These are phyloP conservation scores for Vitis cinerea DNA, from an alignment of 164 flowering plant species.

Conservation along the genomic window DNA sequence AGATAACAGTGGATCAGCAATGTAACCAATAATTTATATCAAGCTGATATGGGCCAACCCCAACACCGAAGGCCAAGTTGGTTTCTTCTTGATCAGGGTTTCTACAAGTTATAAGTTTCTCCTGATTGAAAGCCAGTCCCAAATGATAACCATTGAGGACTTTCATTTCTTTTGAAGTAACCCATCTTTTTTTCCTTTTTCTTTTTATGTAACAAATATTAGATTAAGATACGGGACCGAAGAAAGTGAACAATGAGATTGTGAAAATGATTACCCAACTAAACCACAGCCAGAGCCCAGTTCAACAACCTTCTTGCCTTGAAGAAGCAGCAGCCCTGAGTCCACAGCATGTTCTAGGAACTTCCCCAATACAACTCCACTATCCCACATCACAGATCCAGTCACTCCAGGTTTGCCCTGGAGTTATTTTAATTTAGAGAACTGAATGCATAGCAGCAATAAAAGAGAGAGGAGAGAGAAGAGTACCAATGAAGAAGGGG, in stretches of 20 bases:
- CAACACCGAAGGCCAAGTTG: too few species aligned
- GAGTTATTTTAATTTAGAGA: slow-evolving; percentile 2
- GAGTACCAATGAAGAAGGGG: slow-evolving; percentile 77
- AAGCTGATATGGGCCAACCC: too few species aligned
- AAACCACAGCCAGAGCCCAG: slow-evolving; percentile 94
- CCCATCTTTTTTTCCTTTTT: too few species aligned
- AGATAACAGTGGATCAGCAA: too few species aligned
- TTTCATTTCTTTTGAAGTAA: too few species aligned
- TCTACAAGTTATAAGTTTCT: too few species aligned
- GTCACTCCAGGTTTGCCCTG: slow-evolving; percentile 85
- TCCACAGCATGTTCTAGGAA: slow-evolving; percentile 85
- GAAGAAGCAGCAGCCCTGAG: slow-evolving; percentile 52
- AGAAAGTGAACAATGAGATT: background rate
- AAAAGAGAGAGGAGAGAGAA: background rate
- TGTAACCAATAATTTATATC: too few species aligned
- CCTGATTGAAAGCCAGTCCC: too few species aligned
- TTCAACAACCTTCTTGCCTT: slow-evolving; percentile 73
- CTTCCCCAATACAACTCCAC: slow-evolving; percentile 84
- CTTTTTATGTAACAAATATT: too few species aligned
- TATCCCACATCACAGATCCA: slow-evolving; percentile 96
- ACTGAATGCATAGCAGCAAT: background rate
- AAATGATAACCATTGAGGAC: too few species aligned
- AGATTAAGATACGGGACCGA: background rate
- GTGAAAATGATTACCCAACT: slow-evolving; percentile 57
- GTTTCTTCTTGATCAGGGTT: too few species aligned